These are phyloP conservation scores for Arachis stenosperma DNA, from an alignment of 306 rosid genomes.

Conservation along the genomic window DNA sequence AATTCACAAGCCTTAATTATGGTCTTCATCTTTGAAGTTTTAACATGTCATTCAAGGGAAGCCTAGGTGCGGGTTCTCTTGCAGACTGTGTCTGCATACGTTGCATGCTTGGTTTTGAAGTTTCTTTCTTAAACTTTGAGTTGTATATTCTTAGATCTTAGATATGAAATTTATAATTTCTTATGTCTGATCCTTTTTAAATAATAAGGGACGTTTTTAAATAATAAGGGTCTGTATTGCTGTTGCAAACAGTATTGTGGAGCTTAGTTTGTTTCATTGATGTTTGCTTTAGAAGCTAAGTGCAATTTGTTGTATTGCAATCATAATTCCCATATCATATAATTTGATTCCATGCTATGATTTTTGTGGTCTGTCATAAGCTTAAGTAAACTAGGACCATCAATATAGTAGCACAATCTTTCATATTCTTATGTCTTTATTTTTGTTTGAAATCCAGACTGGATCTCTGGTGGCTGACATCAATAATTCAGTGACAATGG, in stretches of 20 bases:
- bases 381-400: not conserved
- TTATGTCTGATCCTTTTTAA: not conserved
- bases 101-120: constrained; percentile 4
- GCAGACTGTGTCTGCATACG: not conserved
- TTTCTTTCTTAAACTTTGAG: not conserved
- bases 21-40: not conserved
- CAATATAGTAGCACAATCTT: not conserved
- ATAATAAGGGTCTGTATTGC: not conserved
- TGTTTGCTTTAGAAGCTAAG: constrained; percentile 1
- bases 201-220: not conserved
- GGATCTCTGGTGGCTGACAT: constrained; percentile 49
- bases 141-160: not conserved
- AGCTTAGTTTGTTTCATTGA: constrained; percentile 11
- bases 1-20: not conserved
- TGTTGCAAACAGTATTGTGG: not conserved
- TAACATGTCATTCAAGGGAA: not conserved
- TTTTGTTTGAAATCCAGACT: constrained; percentile 42
- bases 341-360: not conserved
- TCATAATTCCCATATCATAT: not conserved
- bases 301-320: not conserved
- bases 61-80: constrained; percentile 4
- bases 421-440: constrained; percentile 17
- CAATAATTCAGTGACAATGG: constrained; percentile 39
- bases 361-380: constrained; percentile 1
- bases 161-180: not conserved